Evolutionary conservation across 768 basidiomycete species (phyloP), one percentile per base, ranked within the genome.

Genomic region (Sporobolomyces pararoseus): DNA sequence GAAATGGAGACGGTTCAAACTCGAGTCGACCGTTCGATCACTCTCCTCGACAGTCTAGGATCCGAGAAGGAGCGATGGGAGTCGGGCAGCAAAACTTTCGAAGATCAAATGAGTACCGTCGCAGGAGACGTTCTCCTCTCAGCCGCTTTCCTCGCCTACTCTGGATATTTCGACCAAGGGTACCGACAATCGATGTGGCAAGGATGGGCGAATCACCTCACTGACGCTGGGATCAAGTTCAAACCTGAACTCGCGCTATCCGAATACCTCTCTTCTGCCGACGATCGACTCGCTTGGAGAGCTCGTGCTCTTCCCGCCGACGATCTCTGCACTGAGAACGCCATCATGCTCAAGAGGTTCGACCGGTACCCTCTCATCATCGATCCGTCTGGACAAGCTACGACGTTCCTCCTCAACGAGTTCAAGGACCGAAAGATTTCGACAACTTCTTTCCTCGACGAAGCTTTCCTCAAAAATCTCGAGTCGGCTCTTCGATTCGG

Each of bases 401-500:
- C 92, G 0, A 85, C 87, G 14, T 99, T 93, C 86, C 81, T 99
- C 60, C 83, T 93, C 72, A 94, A 95, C 76, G 90, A 96, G 78
- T 94, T 94, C 83, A 88, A 87, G 79, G 90, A 96, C 55, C 87
- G 92, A 75, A 98, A 98, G 83, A 95, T 99, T 77, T 91, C 93
- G 1, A 89, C 96, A 65, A 99, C 96, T 3, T 97, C 94, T 78
- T 99, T 98, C 88, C 82, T 98, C 71, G 95, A 99, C 77, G 94
- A 96, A 78, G 90, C 95, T 0, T 98, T 99, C 88, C 84, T 98
- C 76, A 99, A 99, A 81, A 93, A 96, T 51, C 82, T 99, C 74
- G 96, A 99, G 81, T 94, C 91, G 75, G 95, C 96, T n/a, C 85
- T 99, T 66, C 93, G 96, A 51, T 99, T 99, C 78, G 96, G 96